These are phyloP conservation scores for Boletus vermiculosoides DNA, from an alignment of 768 basidiomycete genomes.

Conservation along the genomic window DNA sequence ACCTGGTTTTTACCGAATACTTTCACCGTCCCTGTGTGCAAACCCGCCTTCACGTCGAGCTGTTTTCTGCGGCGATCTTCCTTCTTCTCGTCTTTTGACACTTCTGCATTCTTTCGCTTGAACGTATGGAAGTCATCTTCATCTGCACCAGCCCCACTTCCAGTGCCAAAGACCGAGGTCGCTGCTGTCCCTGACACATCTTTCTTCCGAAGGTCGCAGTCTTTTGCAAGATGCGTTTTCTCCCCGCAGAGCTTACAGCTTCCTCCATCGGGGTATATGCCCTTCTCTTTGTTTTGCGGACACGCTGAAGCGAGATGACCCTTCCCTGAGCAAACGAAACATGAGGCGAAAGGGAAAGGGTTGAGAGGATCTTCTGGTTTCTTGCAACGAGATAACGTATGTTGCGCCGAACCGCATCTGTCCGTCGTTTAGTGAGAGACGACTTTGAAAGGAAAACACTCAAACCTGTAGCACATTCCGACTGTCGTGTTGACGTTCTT, in stretches of 20 bases:
- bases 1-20: slow-evolving; percentile 30
- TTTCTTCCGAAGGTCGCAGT: slow-evolving; percentile 67
- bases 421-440: background rate
- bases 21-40: slow-evolving; percentile 41
- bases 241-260: slow-evolving; percentile 86
- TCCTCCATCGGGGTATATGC: slow-evolving; percentile 90
- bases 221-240: slow-evolving; percentile 80
- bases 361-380: slow-evolving; percentile 58
- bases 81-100: slow-evolving; percentile 58
- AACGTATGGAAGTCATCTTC: slow-evolving; percentile 93
- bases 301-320: slow-evolving; percentile 88
- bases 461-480: slow-evolving; percentile 74
- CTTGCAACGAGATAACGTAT: slow-evolving; percentile 77
- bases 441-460: slow-evolving; percentile 1
- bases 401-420: slow-evolving; percentile 80
- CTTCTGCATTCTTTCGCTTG: slow-evolving; percentile 59
- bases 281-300: slow-evolving; percentile 72
- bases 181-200: slow-evolving; percentile 39
- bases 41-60: slow-evolving; percentile 44
- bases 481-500: slow-evolving; percentile 33
- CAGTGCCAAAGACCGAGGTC: slow-evolving; percentile 29
- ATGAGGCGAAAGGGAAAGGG: slow-evolving; percentile 84
- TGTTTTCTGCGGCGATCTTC: slow-evolving; percentile 43
- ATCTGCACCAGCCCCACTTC: slow-evolving; percentile 71
- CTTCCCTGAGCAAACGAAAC: slow-evolving; percentile 82